phyloP scores from a whole-genome alignment of 148 eudicot species.

The Fagopyrum esculentum region DNA sequence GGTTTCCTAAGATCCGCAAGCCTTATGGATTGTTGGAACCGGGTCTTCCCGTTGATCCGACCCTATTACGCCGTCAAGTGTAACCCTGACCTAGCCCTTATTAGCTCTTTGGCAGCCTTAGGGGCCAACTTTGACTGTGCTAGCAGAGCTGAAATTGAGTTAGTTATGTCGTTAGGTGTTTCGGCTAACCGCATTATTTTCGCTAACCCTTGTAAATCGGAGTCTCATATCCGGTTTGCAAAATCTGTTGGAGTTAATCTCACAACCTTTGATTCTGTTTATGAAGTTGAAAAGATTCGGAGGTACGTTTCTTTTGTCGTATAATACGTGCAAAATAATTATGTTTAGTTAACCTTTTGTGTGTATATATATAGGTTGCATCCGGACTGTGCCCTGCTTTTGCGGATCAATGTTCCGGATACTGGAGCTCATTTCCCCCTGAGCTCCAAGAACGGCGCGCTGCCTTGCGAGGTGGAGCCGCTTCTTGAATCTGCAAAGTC shows the following conservation, averaged over 20 bases:
- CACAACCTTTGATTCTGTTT: not conserved
- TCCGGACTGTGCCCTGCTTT: slow-evolving; percentile 17
- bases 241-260: not conserved
- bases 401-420: slow-evolving; percentile 20
- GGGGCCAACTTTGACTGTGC: not conserved
- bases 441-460: slow-evolving; percentile 21
- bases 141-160: not conserved
- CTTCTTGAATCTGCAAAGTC: slow-evolving; percentile 16
- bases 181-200: not conserved
- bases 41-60: not conserved
- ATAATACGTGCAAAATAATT: too few relatives aligned
- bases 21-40: not conserved
- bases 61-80: not conserved
- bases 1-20: not conserved
- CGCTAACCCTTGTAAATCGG: not conserved
- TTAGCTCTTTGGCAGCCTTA: not conserved
- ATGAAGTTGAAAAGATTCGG: not conserved
- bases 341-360: too few relatives aligned
- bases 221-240: not conserved
- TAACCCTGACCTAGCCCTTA: not conserved
- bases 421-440: slow-evolving; percentile 18
- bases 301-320: not conserved
- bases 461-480: slow-evolving; percentile 20
- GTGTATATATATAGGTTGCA: not conserved
- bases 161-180: not conserved